phyloP scores from a whole-genome alignment of 169 alveolate species.

The Fabrea salina region DNA sequence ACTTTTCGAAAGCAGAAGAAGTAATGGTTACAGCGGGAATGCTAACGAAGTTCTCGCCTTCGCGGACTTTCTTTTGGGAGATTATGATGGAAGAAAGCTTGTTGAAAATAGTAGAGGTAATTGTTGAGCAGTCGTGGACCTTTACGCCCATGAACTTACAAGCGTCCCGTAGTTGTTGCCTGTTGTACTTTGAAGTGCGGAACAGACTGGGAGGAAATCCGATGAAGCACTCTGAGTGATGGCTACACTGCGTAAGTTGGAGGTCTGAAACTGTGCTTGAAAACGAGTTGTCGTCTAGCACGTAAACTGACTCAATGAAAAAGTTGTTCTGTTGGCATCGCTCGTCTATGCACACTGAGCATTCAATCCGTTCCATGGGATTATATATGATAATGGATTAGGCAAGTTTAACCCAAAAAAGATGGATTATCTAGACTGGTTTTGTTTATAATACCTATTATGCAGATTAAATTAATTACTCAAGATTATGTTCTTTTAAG shows the following conservation, averaged over 20 bases:
- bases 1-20: conserved; percentile 27
- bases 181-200: conserved; percentile 37
- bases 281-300: not conserved
- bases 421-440: no score
- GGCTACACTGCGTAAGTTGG: not conserved
- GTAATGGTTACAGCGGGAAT: conserved; percentile 37
- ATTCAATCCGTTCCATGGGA: conserved; percentile 16
- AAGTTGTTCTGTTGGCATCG: conserved; percentile 18
- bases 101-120: conserved; percentile 39
- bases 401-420: no score
- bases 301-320: conserved; percentile 24
- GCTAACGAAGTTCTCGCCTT: not conserved
- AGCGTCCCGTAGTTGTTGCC: conserved; percentile 43
- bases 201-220: conserved; percentile 6
- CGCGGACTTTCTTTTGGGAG: conserved; percentile 7
- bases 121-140: conserved; percentile 22
- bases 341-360: conserved; percentile 25
- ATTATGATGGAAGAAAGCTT: not conserved
- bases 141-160: conserved; percentile 52
- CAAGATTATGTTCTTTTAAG: no score
- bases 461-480: no score
- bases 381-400: not conserved
- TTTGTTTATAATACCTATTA: no score
- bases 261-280: not conserved
- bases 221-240: not conserved